Base-by-base conservation (phyloP, 805 yeast genomes). In the Grigorovia yakushimaensis region DNA sequence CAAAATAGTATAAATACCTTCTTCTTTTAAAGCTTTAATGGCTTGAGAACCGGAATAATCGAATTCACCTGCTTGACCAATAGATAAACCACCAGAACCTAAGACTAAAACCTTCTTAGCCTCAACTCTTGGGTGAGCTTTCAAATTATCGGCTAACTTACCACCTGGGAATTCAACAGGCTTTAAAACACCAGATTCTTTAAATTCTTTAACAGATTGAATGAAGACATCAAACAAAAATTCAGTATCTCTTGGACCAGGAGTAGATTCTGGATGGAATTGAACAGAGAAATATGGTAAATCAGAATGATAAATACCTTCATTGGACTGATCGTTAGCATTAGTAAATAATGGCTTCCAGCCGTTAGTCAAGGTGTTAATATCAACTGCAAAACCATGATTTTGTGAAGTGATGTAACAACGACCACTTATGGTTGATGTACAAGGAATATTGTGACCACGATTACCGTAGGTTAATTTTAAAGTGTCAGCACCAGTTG, bases 1-100 rank as follows among this genome's bases (percentile, higher is more conserved):
- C 62, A 93, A 77, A 56, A 93, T 83, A 48, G 98, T 89, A 76
- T 91, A 88, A 54, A 91, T 93, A 52, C 96, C 96, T 71, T 89
- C 98, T 73, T 93, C 97, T 69, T 88, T 91, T 71, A 93, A 76
- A 42, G 98, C 98, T 71, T 93, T 93, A 71, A 93, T 93, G 50
- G 98, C 98, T 72, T 93, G 98, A 47, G 96, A 88, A 62, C 98
- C 98, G 42, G 97, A 88, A 72, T 93, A 93, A 68, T 93, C 98
- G 63, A 93, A 93, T 72, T 93, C 98, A 70, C 98, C 98, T 54
- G 98, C 98, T 74, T 93, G 98, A 56, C 98, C 98, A 65, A 93
- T 93, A 48, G 96, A 86, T 60, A 93, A 76, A 66, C 98, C 98
- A 74, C 98, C 98, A 45, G 97, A 89, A 61, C 98, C 98, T 61